These are phyloP conservation scores for Pinus albicaulis DNA, from an alignment of 75 land plant species.

Conservation along the genomic window DNA sequence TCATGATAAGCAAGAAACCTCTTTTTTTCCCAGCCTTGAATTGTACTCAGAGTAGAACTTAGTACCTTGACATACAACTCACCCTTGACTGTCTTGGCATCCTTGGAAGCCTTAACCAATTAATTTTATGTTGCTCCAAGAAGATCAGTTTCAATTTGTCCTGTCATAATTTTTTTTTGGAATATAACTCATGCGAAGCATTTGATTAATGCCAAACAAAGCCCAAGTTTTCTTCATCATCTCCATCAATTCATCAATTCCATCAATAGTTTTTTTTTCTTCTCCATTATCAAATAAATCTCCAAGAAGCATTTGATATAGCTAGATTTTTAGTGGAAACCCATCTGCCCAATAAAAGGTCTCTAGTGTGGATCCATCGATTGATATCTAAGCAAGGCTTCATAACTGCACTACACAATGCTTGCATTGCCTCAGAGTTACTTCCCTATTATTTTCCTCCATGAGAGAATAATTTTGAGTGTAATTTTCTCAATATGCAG, in stretches of 20 bases:
- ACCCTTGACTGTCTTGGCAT: constrained; percentile 78
- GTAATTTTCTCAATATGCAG: no score
- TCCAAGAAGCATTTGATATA: constrained; percentile 78
- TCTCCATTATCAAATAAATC: constrained; percentile 69
- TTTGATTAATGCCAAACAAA: constrained; percentile 80
- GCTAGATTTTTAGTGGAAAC: constrained; percentile 73
- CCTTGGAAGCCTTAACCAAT: constrained; percentile 75
- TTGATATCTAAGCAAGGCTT: constrained; percentile 63
- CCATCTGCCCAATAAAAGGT: constrained; percentile 96
- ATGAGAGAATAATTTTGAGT: no score
- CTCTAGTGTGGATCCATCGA: constrained; percentile 54
- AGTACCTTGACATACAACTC: constrained; percentile 58
- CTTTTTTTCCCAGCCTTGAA: constrained; percentile 87
- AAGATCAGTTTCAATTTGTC: constrained; percentile 66
- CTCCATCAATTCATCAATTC: constrained; percentile 80
- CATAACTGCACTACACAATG: constrained; percentile 72
- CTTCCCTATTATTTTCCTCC: no score
- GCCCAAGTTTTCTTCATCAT: constrained; percentile 92
- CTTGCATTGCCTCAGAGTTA: constrained; percentile 86
- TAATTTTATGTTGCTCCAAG: constrained; percentile 68
- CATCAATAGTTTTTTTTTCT: constrained; percentile 65
- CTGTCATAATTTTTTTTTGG: constrained; percentile 68
- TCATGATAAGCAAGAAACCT: constrained; percentile 95
- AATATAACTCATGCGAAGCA: constrained; percentile 87
- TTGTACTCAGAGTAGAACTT: constrained; percentile 63